A percentile compares a stretch with the other conserved stretches of the same genome.
These are phyloP conservation scores for Epichloe baconii DNA, from an alignment of 2,329 filamentous ascomycete species.

Conservation along the genomic window DNA sequence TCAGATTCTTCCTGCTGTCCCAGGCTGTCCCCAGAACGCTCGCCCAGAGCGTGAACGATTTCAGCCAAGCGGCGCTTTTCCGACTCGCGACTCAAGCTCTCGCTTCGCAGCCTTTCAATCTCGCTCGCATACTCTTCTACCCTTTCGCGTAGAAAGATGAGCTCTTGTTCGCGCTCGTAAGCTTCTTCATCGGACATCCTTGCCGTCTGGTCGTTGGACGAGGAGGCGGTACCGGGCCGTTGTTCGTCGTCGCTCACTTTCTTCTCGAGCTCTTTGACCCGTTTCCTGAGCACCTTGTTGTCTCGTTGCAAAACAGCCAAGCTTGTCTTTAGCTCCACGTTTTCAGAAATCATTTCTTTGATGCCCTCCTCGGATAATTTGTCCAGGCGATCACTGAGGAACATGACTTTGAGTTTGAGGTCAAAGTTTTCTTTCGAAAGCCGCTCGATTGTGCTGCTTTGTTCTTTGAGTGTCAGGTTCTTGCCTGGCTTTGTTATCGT, in stretches of 20 bases:
- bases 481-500: conserved; percentile 44
- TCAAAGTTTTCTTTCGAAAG: conserved; percentile 98
- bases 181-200: conserved; percentile 44
- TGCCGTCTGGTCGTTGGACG: conserved; percentile 44
- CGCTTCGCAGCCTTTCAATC: conserved; percentile 69
- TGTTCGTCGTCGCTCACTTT: conserved; percentile 55
- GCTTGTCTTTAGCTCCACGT: conserved; percentile 86
- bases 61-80: conserved; percentile 82
- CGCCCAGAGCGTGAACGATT: conserved; percentile 47
- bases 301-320: conserved; percentile 83
- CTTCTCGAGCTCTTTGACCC: conserved; percentile 77
- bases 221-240: conserved; percentile 48
- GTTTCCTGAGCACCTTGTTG: conserved; percentile 67
- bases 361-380: conserved; percentile 91
- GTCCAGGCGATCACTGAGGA: conserved; percentile 83
- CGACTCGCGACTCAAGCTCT: conserved; percentile 64
- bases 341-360: conserved; percentile 96
- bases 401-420: conserved; percentile 93
- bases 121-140: conserved; percentile 74
- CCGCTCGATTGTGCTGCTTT: conserved; percentile 92
- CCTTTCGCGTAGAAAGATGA: conserved; percentile 71
- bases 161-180: conserved; percentile 69
- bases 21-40: conserved; percentile 34
- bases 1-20: conserved; percentile 54
- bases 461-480: conserved; percentile 85